A percentile compares a stretch with the other conserved stretches of the same genome.
These are phyloP conservation scores for rapeseed (Brassica napus) DNA, from an alignment of 345 rosid genomes.

Conservation along the genomic window DNA sequence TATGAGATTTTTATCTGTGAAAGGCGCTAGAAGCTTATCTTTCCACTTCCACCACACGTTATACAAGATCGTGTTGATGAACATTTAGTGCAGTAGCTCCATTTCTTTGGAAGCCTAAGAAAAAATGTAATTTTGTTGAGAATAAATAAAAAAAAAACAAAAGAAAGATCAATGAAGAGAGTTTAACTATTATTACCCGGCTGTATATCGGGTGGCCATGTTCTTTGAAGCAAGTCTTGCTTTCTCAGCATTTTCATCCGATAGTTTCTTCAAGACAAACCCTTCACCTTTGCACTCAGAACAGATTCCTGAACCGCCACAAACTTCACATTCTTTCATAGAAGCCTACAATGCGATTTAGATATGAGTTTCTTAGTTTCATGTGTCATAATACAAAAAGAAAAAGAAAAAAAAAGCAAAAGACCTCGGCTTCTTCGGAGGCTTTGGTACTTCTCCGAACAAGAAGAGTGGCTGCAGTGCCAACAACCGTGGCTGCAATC, in stretches of 20 bases:
- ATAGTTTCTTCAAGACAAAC: slow-evolving; percentile 72
- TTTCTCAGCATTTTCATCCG: slow-evolving; percentile 71
- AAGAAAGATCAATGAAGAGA: background rate
- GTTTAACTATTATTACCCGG: slow-evolving; percentile 55
- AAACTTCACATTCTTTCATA: slow-evolving; percentile 63
- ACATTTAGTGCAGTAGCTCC: slow-evolving; percentile 96
- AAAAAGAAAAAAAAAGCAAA: background rate
- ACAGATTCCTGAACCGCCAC: slow-evolving; percentile 85
- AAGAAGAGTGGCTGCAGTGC: slow-evolving; percentile 82
- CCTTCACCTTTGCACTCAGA: slow-evolving; percentile 92
- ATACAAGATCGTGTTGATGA: slow-evolving; percentile 74
- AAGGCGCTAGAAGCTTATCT: slow-evolving; percentile 46
- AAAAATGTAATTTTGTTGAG: background rate
- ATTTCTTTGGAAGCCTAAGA: slow-evolving; percentile 92
- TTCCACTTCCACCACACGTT: slow-evolving; percentile 77
- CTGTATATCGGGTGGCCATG: slow-evolving; percentile 90
- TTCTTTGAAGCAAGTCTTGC: slow-evolving; percentile 77
- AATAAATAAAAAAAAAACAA: background rate
- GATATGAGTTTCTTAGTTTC: background rate
- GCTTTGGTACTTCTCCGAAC: slow-evolving; percentile 56
- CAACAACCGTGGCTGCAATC: slow-evolving; percentile 81
- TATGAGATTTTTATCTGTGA: background rate
- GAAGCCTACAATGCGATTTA: slow-evolving; percentile 49
- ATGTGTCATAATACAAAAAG: background rate
- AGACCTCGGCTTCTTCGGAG: slow-evolving; percentile 57